Base-by-base conservation (phyloP, 2,329 filamentous ascomycete genomes). In the Botryotinia narcissicola region DNA sequence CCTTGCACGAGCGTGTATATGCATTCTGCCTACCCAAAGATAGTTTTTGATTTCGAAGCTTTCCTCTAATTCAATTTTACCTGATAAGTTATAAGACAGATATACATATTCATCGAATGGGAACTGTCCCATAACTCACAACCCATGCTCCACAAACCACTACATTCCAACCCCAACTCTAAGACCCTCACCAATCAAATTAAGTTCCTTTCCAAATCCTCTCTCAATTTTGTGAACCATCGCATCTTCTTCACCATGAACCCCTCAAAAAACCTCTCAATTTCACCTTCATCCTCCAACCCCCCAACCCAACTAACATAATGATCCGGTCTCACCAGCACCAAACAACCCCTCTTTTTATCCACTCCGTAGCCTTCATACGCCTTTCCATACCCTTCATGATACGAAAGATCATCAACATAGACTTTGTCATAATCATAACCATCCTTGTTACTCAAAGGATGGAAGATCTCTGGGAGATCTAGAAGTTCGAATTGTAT, bases 271-370 rank as follows among this genome's bases (percentile, higher is more conserved):
- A 75, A 76, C 10, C 20, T 68, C 48, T 74, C 72, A 70, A 76
- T 70, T 6, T 73, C 71, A 16, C 57, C 54, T n/a, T 60, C 51
- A 73, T 80, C 80, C 8, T 83, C 83, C 32, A 87, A 77, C 70
- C 79, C 75, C 7, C 78, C 75, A 3, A 83, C 75, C 60, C 80
- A 82, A 0, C 82, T 85, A 46, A 93, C 86, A 80, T 93, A 90
- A 79, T 91, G 89, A 82, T 93, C 92, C 3, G 91, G 92, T 67
- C 92, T 81, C 2, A 90, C 83, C 1, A 90, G 82, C 0, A 92
- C 86, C 6, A 89, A 82, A 75, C 87, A 89, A 0, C 91, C 91
- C 32, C 81, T 81, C 71, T 86, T 82, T 29, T 76, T 79, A 75
- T 89, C 84, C 2, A 93, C 83, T 0, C 89, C 91, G 73, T 90